Percentiles rank a stretch among this genome's conserved stretches.
Conservation (phyloP, 768 basidiomycete species). For the Cystofilobasidium macerans region DNA sequence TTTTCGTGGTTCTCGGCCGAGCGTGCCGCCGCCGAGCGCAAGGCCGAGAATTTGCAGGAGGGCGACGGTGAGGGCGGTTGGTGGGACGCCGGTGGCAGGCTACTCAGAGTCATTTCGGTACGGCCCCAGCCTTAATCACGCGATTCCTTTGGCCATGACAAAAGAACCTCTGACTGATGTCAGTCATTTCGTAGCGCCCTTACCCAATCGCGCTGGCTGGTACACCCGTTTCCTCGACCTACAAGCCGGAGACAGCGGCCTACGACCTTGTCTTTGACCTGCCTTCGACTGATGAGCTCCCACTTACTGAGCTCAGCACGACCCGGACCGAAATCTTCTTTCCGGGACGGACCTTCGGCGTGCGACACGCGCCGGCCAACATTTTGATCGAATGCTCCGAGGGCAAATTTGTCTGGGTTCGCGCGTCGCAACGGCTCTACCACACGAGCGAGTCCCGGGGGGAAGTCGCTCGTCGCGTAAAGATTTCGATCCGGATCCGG, state of each 20-base stretch:
- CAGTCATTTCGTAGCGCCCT: slow-evolving; percentile 46
- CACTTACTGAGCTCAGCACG: slow-evolving; percentile 39
- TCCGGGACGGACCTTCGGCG: slow-evolving; percentile 48
- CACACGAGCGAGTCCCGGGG: neutral
- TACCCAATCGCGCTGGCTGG: slow-evolving; percentile 86
- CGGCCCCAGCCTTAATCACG: slow-evolving; percentile 22
- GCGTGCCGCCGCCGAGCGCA: slow-evolving; percentile 17
- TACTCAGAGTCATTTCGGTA: slow-evolving; percentile 61
- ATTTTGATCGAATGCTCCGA: slow-evolving; percentile 16
- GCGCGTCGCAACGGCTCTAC: neutral
- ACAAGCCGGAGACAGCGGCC: slow-evolving; percentile 39
- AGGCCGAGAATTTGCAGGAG: slow-evolving; percentile 35
- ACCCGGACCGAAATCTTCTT: slow-evolving; percentile 71
- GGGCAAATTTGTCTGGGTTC: slow-evolving; percentile 3
- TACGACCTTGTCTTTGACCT: slow-evolving; percentile 36
- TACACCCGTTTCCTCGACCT: slow-evolving; percentile 59
- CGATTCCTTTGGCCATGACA: too few relatives aligned
- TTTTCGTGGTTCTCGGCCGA: slow-evolving; percentile 76
- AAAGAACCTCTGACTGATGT: neutral
- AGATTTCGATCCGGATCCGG: neutral
- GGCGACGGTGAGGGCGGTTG: slow-evolving; percentile 49
- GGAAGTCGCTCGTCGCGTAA: neutral
- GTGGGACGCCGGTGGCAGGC: slow-evolving; percentile 70
- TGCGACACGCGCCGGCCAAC: neutral
- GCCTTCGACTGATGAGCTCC: slow-evolving; percentile 40